phyloP scores from a whole-genome alignment of 2,329 filamentous ascomycete species.

The Mycosphaerella sp. region DNA sequence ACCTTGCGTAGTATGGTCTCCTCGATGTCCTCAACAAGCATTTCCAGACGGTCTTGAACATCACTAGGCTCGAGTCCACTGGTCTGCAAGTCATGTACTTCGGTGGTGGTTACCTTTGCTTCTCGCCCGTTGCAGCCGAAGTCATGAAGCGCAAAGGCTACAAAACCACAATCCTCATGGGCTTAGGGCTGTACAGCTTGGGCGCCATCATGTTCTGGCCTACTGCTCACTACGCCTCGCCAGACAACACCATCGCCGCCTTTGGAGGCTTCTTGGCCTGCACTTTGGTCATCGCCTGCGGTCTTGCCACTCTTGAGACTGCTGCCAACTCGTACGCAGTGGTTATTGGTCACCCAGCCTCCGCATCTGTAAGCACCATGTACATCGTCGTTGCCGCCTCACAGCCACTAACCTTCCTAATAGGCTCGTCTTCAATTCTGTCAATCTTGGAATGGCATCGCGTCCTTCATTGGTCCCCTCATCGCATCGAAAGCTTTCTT shows the following conservation, averaged over 20 bases:
- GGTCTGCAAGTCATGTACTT: conserved; percentile 42
- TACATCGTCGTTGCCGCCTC: too few relatives aligned
- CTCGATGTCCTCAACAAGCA: conserved; percentile 37
- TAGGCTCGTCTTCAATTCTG: conserved; percentile 36
- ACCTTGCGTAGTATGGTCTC: conserved; percentile 13
- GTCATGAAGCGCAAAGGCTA: conserved; percentile 42
- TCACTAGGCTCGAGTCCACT: conserved; percentile 40
- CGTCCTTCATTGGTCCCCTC: conserved; percentile 38
- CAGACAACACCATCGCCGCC: conserved; percentile 28
- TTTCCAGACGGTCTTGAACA: conserved; percentile 33
- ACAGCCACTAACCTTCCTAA: too few relatives aligned
- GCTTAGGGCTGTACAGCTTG: conserved; percentile 34
- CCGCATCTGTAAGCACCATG: conserved; percentile 25
- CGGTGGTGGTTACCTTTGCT: conserved; percentile 40
- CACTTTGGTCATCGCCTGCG: conserved; percentile 38
- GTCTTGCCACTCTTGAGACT: conserved; percentile 38
- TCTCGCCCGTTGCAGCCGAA: conserved; percentile 40
- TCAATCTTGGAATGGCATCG: conserved; percentile 37
- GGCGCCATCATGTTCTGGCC: conserved; percentile 39
- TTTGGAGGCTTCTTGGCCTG: conserved; percentile 38
- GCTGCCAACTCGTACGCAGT: conserved; percentile 38
- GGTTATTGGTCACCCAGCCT: conserved; percentile 35
- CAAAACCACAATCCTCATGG: conserved; percentile 42
- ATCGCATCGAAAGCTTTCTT: conserved; percentile 39
- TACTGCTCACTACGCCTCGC: conserved; percentile 32